These are phyloP conservation scores for Ogataea ramenticola DNA, from an alignment of 805 yeast species.

Conservation along the genomic window DNA sequence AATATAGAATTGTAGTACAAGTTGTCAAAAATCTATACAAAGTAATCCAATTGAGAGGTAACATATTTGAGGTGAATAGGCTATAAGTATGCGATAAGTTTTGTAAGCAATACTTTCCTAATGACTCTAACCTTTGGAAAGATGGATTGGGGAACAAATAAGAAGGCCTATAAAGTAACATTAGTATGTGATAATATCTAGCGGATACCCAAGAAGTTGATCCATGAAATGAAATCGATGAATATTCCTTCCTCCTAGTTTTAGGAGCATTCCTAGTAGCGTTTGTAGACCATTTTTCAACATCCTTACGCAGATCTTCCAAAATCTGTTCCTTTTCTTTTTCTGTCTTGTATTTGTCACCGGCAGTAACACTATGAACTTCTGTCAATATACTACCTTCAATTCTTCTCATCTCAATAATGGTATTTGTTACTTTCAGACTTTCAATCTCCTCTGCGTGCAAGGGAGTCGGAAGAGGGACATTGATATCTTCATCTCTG, in stretches of 20 bases:
- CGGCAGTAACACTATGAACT: conserved; percentile 38
- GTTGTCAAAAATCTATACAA: conserved; percentile 36
- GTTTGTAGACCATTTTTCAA: conserved; percentile 27
- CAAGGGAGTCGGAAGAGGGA: conserved; percentile 25
- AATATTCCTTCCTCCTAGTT: neutral
- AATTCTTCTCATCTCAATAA: conserved; percentile 36
- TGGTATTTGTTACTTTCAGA: conserved; percentile 31
- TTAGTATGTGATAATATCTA: conserved; percentile 40
- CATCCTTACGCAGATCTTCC: conserved; percentile 25
- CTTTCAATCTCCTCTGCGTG: conserved; percentile 34
- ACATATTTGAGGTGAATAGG: conserved; percentile 33
- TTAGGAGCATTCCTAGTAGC: neutral
- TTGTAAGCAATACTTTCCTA: conserved; percentile 39
- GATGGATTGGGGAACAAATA: conserved; percentile 39
- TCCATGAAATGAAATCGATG: conserved; percentile 18
- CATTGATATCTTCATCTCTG: conserved; percentile 21
- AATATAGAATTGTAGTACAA: conserved; percentile 40
- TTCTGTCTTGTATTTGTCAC: conserved; percentile 18
- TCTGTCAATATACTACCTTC: conserved; percentile 39
- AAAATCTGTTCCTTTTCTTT: conserved; percentile 20
- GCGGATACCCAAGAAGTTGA: conserved; percentile 30
- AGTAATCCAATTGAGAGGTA: conserved; percentile 46
- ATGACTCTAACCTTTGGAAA: conserved; percentile 28
- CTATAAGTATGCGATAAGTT: conserved; percentile 39
- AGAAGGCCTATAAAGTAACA: conserved; percentile 42